These are phyloP conservation scores for Beverwykella pulmonaria DNA, from an alignment of 495 filamentous ascomycete genomes.

Conservation along the genomic window DNA sequence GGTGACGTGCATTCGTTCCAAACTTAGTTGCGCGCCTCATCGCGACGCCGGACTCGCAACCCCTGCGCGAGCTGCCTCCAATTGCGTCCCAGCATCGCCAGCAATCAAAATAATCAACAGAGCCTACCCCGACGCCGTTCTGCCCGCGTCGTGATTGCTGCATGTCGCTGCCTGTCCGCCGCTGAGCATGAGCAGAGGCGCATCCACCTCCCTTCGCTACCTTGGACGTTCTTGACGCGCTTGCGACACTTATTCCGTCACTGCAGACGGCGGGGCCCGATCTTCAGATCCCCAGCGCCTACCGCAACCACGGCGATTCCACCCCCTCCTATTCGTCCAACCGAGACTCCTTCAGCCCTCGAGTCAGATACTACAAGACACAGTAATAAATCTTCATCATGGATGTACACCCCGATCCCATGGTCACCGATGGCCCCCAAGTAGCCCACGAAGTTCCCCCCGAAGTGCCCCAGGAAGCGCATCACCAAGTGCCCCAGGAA, in stretches of 20 bases:
- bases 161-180: constrained; percentile 10
- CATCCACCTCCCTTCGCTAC: constrained; percentile 1
- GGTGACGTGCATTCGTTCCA: not conserved
- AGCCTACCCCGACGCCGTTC: not conserved
- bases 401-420: constrained; percentile 13
- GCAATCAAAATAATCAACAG: constrained; percentile 25
- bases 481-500: not conserved
- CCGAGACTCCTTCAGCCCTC: constrained; percentile 14
- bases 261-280: constrained; percentile 19
- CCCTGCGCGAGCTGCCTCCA: constrained; percentile 5
- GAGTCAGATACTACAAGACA: constrained; percentile 2
- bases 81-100: constrained; percentile 3
- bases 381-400: constrained; percentile 8
- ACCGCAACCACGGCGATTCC: constrained; percentile 17
- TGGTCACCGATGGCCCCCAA: not conserved
- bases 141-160: not conserved
- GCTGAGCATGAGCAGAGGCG: constrained; percentile 18
- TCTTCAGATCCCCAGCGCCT: constrained; percentile 20
- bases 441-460: not conserved
- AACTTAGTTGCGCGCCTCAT: not conserved
- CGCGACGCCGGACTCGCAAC: constrained; percentile 4
- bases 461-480: not conserved
- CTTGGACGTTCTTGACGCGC: constrained; percentile 26
- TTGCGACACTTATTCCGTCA: constrained; percentile 19
- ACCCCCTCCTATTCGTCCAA: constrained; percentile 21